Evolutionary conservation across 148 eudicot genomes (phyloP).

Genomic region (Camellia japonica): DNA sequence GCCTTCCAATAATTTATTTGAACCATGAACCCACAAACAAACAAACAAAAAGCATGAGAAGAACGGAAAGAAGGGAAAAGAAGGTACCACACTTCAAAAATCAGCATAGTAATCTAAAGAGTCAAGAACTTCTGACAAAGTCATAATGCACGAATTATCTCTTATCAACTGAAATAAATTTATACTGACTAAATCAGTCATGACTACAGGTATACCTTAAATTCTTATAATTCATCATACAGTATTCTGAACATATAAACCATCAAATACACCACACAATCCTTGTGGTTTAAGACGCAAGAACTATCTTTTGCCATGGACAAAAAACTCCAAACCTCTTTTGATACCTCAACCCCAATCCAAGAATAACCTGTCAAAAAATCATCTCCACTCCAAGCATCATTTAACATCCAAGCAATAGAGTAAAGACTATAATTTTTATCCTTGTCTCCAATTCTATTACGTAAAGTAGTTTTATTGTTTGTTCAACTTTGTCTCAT

Average conservation of each 20-base stretch:
- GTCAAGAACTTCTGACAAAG: not conserved
- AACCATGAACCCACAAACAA: not conserved
- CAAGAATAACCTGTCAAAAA: not conserved
- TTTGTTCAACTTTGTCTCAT: too few relatives aligned
- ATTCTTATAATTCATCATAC: not conserved
- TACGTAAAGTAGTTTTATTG: not conserved
- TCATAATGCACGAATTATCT: not conserved
- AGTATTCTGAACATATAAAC: not conserved
- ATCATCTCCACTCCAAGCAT: conserved; percentile 1
- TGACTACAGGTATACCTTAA: not conserved
- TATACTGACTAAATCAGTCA: not conserved
- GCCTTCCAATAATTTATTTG: conserved; percentile 37
- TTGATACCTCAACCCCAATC: too few relatives aligned
- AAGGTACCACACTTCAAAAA: not conserved
- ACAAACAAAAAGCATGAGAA: not conserved
- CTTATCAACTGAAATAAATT: not conserved
- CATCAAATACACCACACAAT: not conserved
- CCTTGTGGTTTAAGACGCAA: too few relatives aligned
- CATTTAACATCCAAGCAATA: not conserved
- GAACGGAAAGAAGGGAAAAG: not conserved
- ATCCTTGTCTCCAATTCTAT: not conserved
- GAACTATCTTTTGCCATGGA: too few relatives aligned
- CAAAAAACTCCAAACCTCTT: too few relatives aligned
- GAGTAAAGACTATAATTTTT: not conserved
- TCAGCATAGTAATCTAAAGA: not conserved